phyloP scores from a whole-genome alignment of 495 filamentous ascomycete genomes.

The Pseudoneurospora amorphoporcata region DNA sequence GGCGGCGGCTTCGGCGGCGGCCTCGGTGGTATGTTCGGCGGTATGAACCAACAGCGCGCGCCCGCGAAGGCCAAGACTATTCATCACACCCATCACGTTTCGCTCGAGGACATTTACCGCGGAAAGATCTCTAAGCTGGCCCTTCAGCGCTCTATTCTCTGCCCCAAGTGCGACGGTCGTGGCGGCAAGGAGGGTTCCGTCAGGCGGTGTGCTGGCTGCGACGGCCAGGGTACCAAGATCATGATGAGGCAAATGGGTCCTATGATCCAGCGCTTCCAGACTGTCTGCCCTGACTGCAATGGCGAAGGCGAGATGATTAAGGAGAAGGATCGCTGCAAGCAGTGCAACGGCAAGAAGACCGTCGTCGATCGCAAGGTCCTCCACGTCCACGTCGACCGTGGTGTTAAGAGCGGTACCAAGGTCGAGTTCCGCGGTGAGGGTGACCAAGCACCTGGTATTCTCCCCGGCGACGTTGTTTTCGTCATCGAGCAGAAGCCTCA shows the following conservation, averaged over 20 bases:
- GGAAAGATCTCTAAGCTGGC: slow-evolving; percentile 97
- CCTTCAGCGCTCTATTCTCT: slow-evolving; percentile 95
- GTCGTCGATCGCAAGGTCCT: slow-evolving; percentile 94
- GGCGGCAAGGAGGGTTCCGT: slow-evolving; percentile 97
- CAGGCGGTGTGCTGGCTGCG: slow-evolving; percentile 80
- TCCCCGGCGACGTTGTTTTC: slow-evolving; percentile 91
- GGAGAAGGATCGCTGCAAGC: slow-evolving; percentile 93
- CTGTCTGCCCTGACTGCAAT: slow-evolving; percentile 94
- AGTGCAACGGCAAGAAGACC: slow-evolving; percentile 93
- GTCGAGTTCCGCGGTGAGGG: slow-evolving; percentile 94
- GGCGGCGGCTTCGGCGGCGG: slow-evolving; percentile 68
- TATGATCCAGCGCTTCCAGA: slow-evolving; percentile 99
- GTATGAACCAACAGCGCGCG: slow-evolving; percentile 60
- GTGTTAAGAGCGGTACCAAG: slow-evolving; percentile 87
- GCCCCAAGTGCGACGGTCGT: slow-evolving; percentile 85
- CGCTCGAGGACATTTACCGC: slow-evolving; percentile 93
- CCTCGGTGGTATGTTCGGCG: slow-evolving; percentile 74
- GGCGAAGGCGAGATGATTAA: slow-evolving; percentile 94
- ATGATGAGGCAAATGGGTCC: slow-evolving; percentile 99
- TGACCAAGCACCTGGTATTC: slow-evolving; percentile 87
- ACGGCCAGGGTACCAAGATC: slow-evolving; percentile 94
- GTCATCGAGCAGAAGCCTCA: slow-evolving; percentile 98
- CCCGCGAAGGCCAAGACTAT: slow-evolving; percentile 94
- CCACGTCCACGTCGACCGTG: slow-evolving; percentile 93
- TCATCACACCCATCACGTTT: slow-evolving; percentile 95